A percentile compares a stretch with the other conserved stretches of the same genome.
Conservation (phyloP, 345 rosid species). For the Linum lewisii region DNA sequence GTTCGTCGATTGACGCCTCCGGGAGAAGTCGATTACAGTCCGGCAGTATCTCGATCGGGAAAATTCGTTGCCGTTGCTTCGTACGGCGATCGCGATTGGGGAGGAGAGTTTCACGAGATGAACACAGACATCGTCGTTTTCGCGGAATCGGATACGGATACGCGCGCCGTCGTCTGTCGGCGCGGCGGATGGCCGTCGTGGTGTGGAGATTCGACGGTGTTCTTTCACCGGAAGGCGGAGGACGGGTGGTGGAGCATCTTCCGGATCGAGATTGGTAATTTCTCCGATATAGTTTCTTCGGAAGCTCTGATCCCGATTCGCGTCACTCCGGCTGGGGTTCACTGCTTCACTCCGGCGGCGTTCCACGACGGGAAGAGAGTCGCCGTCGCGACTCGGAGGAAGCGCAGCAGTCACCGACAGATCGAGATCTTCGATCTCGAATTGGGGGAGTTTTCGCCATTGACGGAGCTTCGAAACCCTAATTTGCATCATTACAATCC, state of each 20-base stretch:
- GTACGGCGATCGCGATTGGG: constrained; percentile 64
- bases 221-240: constrained; percentile 67
- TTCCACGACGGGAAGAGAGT: constrained; percentile 45
- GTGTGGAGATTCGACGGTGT: constrained; percentile 58
- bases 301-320: constrained; percentile 27
- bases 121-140: constrained; percentile 60
- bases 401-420: constrained; percentile 35
- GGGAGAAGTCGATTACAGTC: constrained; percentile 57
- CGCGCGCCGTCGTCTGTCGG: constrained; percentile 39
- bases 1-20: constrained; percentile 51
- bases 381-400: constrained; percentile 69
- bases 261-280: constrained; percentile 27
- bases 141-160: constrained; percentile 32
- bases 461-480: constrained; percentile 53
- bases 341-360: constrained; percentile 87
- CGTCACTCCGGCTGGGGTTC: constrained; percentile 77
- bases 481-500: constrained; percentile 73
- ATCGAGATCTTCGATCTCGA: constrained; percentile 56
- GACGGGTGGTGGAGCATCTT: constrained; percentile 98
- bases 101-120: constrained; percentile 66
- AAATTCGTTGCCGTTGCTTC: constrained; percentile 62
- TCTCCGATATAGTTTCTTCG: constrained; percentile 16
- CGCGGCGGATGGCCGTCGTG: constrained; percentile 90
- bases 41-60: constrained; percentile 52
- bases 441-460: constrained; percentile 29